Evolutionary conservation across 1,284 basidiomycete genomes (phyloP), one percentile per base, ranked within the genome.

Genomic region (Inonotus hispidus): DNA sequence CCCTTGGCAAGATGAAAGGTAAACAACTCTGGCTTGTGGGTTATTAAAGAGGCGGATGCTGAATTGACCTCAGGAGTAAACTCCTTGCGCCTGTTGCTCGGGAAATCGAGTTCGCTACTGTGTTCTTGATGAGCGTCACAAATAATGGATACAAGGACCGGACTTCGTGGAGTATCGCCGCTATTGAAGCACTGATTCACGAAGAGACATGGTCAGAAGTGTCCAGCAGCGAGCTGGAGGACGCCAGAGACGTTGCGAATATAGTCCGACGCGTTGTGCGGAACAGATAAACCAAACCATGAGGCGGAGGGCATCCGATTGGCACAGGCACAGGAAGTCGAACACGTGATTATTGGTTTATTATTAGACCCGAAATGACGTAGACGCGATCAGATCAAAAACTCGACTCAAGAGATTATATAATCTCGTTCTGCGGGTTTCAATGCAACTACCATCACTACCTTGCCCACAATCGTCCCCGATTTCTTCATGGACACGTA

Each of bases 71-170:
- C 58, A 79, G 76, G 61, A 69, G 70, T 55, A 61, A 68, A 32
- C 65, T 77, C 14, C 65, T 81, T 16, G 71, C 71, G 19, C 58
- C 65, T 14, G 69, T 70, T 3, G 75, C 81, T 3, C 72, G 71
- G 35, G 72, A 76, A 35, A 68, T 82, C 13, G 83, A 85, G 64
- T 78, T 80, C 56, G 16, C 21, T 7, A 67, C 62, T 10, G 74
- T 72, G 0, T 72, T 78, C 54, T 75, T 74, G 0, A 71, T 82
- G 68, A 79, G 77, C 46, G 76, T 74, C 27, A 82, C 81, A 1
- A 58, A 66, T 11, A 70, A 73, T 4, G 82, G 82, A 0, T 84
- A 85, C 66, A 68, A 65, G 27, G 61, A 64, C 14, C 76, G 77
- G 3, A 68, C 74, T 1, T 56, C 58, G 1, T 59, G 65, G 29